Conservation (phyloP, 169 alveolate species). For the Plasmodium relictum region DNA sequence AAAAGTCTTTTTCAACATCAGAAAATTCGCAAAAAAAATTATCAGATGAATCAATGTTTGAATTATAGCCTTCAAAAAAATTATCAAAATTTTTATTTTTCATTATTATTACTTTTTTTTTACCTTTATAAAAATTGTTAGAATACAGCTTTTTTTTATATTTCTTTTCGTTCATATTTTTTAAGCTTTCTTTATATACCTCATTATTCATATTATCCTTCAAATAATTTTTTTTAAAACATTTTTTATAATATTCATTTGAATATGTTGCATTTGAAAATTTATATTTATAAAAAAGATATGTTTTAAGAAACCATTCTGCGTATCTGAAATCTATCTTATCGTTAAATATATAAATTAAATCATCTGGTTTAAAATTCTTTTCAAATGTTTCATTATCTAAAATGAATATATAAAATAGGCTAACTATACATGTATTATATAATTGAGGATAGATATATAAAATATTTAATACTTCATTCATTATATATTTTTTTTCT, state of each 20-base stretch:
- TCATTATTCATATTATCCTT: not conserved
- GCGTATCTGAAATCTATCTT: conserved; percentile 63
- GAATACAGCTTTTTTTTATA: not conserved
- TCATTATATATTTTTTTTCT: conserved; percentile 46
- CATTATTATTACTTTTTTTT: not conserved
- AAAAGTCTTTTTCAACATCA: not conserved
- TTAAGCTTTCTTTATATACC: not conserved
- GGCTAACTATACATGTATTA: conserved; percentile 30
- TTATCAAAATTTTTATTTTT: conserved; percentile 23
- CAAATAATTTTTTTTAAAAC: not conserved
- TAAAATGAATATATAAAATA: conserved; percentile 47
- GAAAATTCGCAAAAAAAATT: conserved; percentile 16
- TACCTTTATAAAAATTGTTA: no score
- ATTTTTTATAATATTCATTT: not conserved
- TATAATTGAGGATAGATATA: conserved; percentile 63
- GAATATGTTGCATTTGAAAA: conserved; percentile 21
- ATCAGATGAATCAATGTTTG: conserved; percentile 42
- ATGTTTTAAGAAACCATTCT: conserved; percentile 64
- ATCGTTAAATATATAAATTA: conserved; percentile 30
- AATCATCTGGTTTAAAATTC: conserved; percentile 21
- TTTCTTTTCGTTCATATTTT: not conserved
- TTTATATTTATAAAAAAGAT: conserved; percentile 48
- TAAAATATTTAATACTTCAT: conserved; percentile 35
- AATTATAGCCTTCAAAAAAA: conserved; percentile 36
- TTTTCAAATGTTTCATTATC: conserved; percentile 56